Evolutionary conservation across 2,329 filamentous ascomycete species (phyloP), one percentile per base, ranked within the genome.

Genomic region (Aschersonia sp.): DNA sequence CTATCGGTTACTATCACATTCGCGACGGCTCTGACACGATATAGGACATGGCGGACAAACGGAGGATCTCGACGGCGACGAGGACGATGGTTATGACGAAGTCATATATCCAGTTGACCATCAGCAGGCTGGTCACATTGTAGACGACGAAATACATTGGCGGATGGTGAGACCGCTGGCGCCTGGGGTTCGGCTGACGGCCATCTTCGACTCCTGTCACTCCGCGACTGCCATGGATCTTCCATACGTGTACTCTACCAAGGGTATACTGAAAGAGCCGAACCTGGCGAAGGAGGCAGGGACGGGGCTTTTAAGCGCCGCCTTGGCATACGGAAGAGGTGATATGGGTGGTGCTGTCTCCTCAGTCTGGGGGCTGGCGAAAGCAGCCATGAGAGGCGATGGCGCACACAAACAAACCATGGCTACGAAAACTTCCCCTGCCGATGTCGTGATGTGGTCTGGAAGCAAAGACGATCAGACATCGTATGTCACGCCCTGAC

Each of bases 371-470:
- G 80, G 80, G 44, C 78, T 97, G 59, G 80, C 94, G 66, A 96
- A 96, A 73, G 85, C 89, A 61, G 89, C 88, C 20, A 84, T 86
- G 29, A 77, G 70, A 51, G 89, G 89, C 55, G 82, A 92, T 55
- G 79, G 84, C 38, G 82, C 83, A 20, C 83, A 89, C 65, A 77
- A 94, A 67, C 82, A 80, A 62, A 86, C 89, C 52, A 74, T 87
- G 61, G 77, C 84, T 55, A 97, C 91, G 42, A 94, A 94, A 70
- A 97, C 92, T 12, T 92, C 85, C 48, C 84, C 89, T 1, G 92
- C 92, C 41, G 92, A 98, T 65, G 92, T 98, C 32, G 80, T 98
- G 62, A 94, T 96, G 86, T 95, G 89, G 85, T 94, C 87, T 51
- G 92, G 92, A 49, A 94, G 87, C 70, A 96, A 95, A 67, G 92